These are phyloP conservation scores for Blastobotrys robertii DNA, from an alignment of 805 yeast species.

Conservation along the genomic window DNA sequence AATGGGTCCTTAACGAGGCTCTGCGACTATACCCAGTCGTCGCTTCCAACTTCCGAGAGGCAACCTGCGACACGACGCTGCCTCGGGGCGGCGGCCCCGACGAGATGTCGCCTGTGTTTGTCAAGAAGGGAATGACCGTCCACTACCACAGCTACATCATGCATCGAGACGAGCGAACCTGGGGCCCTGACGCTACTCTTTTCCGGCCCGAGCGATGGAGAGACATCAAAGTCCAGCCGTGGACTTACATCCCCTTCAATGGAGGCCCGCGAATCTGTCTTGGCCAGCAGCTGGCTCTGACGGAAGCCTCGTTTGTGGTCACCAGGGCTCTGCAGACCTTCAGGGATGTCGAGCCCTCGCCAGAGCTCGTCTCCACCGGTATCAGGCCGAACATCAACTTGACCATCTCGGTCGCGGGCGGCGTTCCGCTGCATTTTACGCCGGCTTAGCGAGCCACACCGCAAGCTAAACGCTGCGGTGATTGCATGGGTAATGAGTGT, in stretches of 20 bases:
- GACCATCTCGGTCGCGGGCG: conserved; percentile 13
- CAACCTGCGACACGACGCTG: conserved; percentile 37
- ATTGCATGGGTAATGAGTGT: no score
- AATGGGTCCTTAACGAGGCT: conserved; percentile 35
- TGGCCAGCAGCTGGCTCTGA: conserved; percentile 43
- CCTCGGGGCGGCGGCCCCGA: conserved; percentile 49
- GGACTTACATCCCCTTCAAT: conserved; percentile 39
- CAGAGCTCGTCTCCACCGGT: not conserved
- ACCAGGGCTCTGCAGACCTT: conserved; percentile 30
- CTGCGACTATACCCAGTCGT: conserved; percentile 44
- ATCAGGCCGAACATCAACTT: conserved; percentile 24
- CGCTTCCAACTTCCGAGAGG: conserved; percentile 39
- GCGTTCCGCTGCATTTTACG: conserved; percentile 11
- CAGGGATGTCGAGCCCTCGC: conserved; percentile 13
- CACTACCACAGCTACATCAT: conserved; percentile 31
- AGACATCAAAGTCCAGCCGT: conserved; percentile 28
- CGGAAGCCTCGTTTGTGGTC: conserved; percentile 35
- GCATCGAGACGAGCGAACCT: conserved; percentile 32
- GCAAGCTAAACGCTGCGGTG: no score
- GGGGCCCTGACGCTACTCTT: conserved; percentile 35
- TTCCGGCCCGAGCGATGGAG: conserved; percentile 31
- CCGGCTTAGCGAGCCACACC: conserved; percentile 5
- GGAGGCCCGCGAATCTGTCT: conserved; percentile 45
- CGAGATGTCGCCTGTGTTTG: conserved; percentile 36
- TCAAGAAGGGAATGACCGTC: conserved; percentile 33